Base-by-base conservation (phyloP, 768 basidiomycete species). In the Lyophyllum decastes region DNA sequence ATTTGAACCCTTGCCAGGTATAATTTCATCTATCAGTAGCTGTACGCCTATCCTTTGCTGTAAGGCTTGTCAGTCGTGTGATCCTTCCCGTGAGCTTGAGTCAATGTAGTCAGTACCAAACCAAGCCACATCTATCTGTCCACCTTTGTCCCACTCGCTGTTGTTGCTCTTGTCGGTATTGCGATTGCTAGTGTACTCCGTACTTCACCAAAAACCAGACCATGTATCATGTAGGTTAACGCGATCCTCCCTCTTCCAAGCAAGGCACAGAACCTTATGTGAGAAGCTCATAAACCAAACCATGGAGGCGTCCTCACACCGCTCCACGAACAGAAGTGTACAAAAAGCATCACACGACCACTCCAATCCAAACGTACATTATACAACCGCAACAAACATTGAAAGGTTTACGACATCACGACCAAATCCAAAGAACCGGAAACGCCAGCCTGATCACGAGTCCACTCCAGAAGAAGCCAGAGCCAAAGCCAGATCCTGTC, bases 1-100 rank as follows among this genome's bases (percentile, higher is more conserved):
- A 53, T 14, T 41, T 38, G 9, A n/a, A 9, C 35, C 35, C 49
- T 22, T 3, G 10, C 79, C 66, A 87, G 88, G 69, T 89, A 89
- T 76, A 88, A 90, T 72, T 92, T 90, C 70, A 89, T 90, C 53
- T 89, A 90, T 71, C 90, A 89, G 70, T 90, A 62, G 46, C 12
- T 2, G 41, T 24, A 17, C 10, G 22, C 25, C 34, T n/a, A 11
- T 21, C 26, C 22, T n/a, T 12, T 43, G 11, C 38, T 46, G n/a
- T 55, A n/a, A 8, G 21, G 22, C n/a, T 34, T 24, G 35, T 52
- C 50, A 2, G 3, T 4, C 19, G 19, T 12, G 16, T 26, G 44
- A 12, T 34, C 30, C 12, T 25, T 16, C 26, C 26, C n/a, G n/a
- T n/a, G n/a, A n/a, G n/a, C 16, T 48, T 17, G 47, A 26, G 24